Conservation (phyloP, 2,329 filamentous ascomycete genomes). For the Ambrosiella cleistominuta region DNA sequence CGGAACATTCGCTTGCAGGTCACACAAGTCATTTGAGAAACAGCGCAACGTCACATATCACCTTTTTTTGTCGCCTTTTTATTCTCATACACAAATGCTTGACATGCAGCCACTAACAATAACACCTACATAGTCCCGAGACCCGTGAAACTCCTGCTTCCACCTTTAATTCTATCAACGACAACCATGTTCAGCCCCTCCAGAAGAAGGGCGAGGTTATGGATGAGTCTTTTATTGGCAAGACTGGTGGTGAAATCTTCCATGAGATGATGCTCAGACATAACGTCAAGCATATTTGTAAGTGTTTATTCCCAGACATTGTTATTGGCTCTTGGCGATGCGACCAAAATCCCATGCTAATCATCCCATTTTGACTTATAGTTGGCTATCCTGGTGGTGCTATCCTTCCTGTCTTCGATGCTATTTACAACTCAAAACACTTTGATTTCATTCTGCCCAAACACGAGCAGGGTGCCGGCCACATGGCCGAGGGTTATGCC, state of each 20-base stretch:
- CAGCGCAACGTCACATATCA: background rate
- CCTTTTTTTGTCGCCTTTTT: background rate
- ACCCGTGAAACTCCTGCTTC: slow-evolving; percentile 44
- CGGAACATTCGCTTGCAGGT: too few species aligned
- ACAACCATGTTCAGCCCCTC: slow-evolving; percentile 51
- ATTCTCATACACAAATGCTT: background rate
- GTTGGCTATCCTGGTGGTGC: slow-evolving; percentile 87
- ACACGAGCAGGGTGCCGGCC: slow-evolving; percentile 94
- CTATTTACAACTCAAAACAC: slow-evolving; percentile 94
- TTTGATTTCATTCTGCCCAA: slow-evolving; percentile 90
- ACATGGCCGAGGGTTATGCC: slow-evolving; percentile 97
- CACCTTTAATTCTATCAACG: slow-evolving; percentile 35
- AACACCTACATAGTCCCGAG: slow-evolving; percentile 24
- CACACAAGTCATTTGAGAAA: too few species aligned
- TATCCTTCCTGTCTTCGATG: slow-evolving; percentile 94
- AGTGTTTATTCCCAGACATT: slow-evolving; percentile 23
- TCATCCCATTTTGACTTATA: slow-evolving; percentile 18
- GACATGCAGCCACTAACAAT: background rate
- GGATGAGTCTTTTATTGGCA: slow-evolving; percentile 84
- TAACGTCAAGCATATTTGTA: slow-evolving; percentile 85
- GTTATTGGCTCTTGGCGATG: background rate
- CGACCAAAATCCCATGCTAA: slow-evolving; percentile 1
- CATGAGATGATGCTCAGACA: slow-evolving; percentile 98
- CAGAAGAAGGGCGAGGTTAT: slow-evolving; percentile 43
- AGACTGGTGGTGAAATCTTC: slow-evolving; percentile 91